Base-by-base conservation (phyloP, 805 yeast genomes). In the Naumovozyma castellii region DNA sequence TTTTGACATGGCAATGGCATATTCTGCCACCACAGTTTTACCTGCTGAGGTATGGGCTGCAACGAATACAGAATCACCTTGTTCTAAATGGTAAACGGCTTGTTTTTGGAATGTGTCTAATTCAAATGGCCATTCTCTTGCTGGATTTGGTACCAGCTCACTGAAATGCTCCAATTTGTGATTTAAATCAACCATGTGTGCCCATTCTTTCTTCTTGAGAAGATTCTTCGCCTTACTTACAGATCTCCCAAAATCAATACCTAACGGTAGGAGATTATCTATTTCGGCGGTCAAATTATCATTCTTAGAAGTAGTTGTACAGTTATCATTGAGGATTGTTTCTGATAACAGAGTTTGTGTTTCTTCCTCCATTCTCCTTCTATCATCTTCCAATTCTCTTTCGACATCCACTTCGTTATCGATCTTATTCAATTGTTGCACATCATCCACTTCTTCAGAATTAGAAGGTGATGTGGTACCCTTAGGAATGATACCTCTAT, bases 41-140 rank as follows among this genome's bases (percentile, higher is more conserved):
- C 98, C 98, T 0, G 98, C 98, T 3, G 97, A 90, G 0, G 98
- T 90, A 61, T 90, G 98, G 0, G 99, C 99, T 3, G 97, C 97
- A 2, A 92, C 95, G 63, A 92, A 92, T 3, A 92, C 99, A 5
- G 97, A 90, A 56, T 92, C 98, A 30, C 97, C 97, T 61, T 87
- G 95, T 56, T 92, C 99, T 44, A 92, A 68, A 61, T 88, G 97
- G 56, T 84, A 92, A 0, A 92, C 83, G 0, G 99, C 98, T 63
- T 92, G 97, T 56, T 92, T 87, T 59, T 92, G 99, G 64, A 92
- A 92, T 27, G 83, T 80, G 64, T 92, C 99, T 35, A 92, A 69
- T 57, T 87, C 90, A 54, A 92, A 92, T 0, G 98, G 97, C 92
- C 95, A 92, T 33, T 72, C 76, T 38, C 95, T 68, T 0, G 98